A percentile compares a stretch with the other conserved stretches of the same genome.
Evolutionary conservation across 2,329 filamentous ascomycete genomes (phyloP).

Genomic region (Akanthomyces uredinophilus): DNA sequence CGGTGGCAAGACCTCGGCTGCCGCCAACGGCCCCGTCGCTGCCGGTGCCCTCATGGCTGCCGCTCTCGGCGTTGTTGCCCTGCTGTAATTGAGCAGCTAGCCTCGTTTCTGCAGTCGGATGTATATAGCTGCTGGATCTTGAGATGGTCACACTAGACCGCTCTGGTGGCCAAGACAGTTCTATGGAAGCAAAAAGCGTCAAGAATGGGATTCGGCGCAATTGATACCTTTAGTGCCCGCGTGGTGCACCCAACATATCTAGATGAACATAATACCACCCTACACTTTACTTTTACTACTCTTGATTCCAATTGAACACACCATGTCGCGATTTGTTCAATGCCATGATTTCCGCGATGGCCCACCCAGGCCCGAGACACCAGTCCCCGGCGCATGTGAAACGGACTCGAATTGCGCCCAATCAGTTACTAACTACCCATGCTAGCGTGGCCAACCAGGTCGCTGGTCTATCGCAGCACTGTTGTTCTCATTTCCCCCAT

Average conservation of each 20-base stretch:
- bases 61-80: neutral
- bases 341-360: neutral
- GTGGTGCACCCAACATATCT: neutral
- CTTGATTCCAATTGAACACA: neutral
- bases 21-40: neutral
- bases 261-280: neutral
- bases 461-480: no score
- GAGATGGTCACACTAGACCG: neutral
- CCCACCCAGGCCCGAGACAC: neutral
- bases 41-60: neutral
- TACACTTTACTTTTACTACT: neutral
- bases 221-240: neutral
- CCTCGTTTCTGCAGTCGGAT: neutral
- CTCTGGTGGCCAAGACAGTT: neutral
- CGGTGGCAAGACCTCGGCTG: slow-evolving; percentile 24
- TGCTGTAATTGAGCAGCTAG: neutral
- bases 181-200: neutral
- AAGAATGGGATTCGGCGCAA: neutral
- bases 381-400: no score
- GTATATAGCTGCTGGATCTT: neutral
- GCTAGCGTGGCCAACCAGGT: no score
- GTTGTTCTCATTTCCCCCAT: no score
- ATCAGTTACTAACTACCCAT: no score
- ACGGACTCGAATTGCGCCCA: no score
- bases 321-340: neutral